Percentiles rank a stretch among this genome's conserved stretches.
These are phyloP conservation scores for Aspergillus bombycis DNA, from an alignment of 2,329 filamentous ascomycete genomes.

Conservation along the genomic window DNA sequence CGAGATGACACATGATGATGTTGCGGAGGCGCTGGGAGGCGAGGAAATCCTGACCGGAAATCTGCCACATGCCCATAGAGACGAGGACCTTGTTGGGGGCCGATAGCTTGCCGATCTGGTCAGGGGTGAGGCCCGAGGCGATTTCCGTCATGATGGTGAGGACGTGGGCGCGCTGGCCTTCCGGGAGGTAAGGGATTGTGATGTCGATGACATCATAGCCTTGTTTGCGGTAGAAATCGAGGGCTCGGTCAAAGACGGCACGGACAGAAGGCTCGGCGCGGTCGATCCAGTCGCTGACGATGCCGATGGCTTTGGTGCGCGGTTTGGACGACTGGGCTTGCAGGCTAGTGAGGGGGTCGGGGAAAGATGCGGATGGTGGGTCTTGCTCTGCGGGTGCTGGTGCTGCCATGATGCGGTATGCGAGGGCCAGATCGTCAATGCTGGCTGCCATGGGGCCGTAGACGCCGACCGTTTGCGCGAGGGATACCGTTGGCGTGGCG, in stretches of 20 bases:
- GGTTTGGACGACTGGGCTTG: slow-evolving; percentile 38
- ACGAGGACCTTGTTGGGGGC: slow-evolving; percentile 72
- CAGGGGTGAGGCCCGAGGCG: slow-evolving; percentile 52
- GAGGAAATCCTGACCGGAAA: slow-evolving; percentile 70
- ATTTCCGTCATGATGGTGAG: slow-evolving; percentile 77
- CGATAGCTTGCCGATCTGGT: slow-evolving; percentile 62
- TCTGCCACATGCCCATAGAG: slow-evolving; percentile 62
- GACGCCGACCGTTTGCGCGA: slow-evolving; percentile 66
- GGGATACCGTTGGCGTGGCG: slow-evolving; percentile 59
- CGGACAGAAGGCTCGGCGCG: slow-evolving; percentile 67
- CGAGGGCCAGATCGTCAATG: slow-evolving; percentile 75
- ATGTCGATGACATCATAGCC: slow-evolving; percentile 51
- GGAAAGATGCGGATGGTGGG: slow-evolving; percentile 65
- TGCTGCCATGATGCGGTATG: slow-evolving; percentile 78
- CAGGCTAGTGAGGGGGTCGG: slow-evolving; percentile 51
- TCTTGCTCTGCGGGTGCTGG: slow-evolving; percentile 64
- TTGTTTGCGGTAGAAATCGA: slow-evolving; percentile 56
- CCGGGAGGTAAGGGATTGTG: slow-evolving; percentile 60
- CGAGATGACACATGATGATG: slow-evolving; percentile 77
- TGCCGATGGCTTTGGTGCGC: slow-evolving; percentile 63
- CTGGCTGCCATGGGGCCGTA: slow-evolving; percentile 75
- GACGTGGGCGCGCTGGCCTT: slow-evolving; percentile 77
- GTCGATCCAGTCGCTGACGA: slow-evolving; percentile 70
- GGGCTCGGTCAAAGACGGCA: slow-evolving; percentile 61
- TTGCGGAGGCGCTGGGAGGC: slow-evolving; percentile 73